A percentile compares a stretch with the other conserved stretches of the same genome.
phyloP scores from a whole-genome alignment of 225 moss, liverwort and hornwort species.

The Ulota crispa region DNA sequence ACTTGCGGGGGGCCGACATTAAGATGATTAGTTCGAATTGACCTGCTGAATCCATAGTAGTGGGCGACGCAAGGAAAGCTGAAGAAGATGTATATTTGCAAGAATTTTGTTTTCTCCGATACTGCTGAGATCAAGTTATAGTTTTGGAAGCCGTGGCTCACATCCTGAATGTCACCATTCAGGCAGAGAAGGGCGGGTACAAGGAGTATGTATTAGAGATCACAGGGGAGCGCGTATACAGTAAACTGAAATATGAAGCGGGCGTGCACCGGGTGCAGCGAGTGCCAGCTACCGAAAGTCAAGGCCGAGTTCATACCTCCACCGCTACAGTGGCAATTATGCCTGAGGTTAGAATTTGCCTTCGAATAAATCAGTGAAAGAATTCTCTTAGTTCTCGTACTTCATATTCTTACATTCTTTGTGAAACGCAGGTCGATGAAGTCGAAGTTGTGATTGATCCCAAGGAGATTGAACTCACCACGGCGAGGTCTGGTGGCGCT shows the following conservation, averaged over 20 bases:
- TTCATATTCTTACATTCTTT: conserved; percentile 10
- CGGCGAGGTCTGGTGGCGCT: conserved; percentile 97
- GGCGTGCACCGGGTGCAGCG: conserved; percentile 98
- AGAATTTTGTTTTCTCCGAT: background rate
- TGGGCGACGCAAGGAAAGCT: background rate
- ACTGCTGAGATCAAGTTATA: background rate
- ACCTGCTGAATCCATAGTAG: background rate
- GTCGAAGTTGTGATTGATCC: conserved; percentile 96
- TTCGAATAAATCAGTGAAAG: background rate
- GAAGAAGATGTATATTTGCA: background rate
- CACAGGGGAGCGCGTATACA: conserved; percentile 87
- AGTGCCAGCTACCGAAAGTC: conserved; percentile 94
- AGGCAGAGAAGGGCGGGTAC: conserved; percentile 96
- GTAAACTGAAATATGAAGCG: conserved; percentile 96
- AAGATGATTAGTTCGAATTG: conserved; percentile 5
- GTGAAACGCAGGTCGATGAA: conserved; percentile 77
- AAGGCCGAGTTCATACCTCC: conserved; percentile 98
- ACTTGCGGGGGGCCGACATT: background rate
- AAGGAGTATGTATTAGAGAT: conserved; percentile 97
- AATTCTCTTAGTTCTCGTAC: background rate
- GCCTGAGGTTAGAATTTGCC: conserved; percentile 65
- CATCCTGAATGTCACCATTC: conserved; percentile 12
- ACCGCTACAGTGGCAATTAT: conserved; percentile 99
- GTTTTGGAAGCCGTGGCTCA: conserved; percentile 1
- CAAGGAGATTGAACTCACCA: conserved; percentile 90